Evolutionary conservation across 768 basidiomycete genomes (phyloP).

Genomic region (Leucosporidium yakuticum): DNA sequence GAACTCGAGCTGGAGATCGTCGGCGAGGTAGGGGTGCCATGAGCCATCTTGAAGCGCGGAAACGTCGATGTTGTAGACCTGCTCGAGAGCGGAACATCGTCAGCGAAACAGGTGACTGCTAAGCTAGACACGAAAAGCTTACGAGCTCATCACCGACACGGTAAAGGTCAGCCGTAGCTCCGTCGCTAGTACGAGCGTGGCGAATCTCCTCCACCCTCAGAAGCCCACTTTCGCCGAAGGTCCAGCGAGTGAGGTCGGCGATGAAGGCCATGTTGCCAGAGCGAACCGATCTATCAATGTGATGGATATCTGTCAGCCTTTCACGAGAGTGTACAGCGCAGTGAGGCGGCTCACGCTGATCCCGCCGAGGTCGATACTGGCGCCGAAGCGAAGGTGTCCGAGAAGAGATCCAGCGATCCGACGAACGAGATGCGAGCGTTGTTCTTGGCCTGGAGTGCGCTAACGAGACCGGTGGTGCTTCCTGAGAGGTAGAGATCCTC

Average conservation of each 20-base stretch:
- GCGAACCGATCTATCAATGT: slow-evolving; percentile 53
- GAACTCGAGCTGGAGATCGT: slow-evolving; percentile 87
- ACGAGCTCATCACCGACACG: slow-evolving; percentile 82
- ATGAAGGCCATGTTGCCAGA: slow-evolving; percentile 72
- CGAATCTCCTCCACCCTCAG: slow-evolving; percentile 64
- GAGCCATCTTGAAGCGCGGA: slow-evolving; percentile 58
- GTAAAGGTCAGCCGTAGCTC: slow-evolving; percentile 47
- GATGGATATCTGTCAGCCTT: no score
- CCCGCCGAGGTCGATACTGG: slow-evolving; percentile 47
- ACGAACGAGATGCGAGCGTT: slow-evolving; percentile 73
- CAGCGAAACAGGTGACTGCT: not conserved
- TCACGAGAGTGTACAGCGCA: no score
- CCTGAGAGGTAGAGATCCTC: slow-evolving; percentile 79
- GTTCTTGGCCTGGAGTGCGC: slow-evolving; percentile 77
- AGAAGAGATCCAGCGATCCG: slow-evolving; percentile 73
- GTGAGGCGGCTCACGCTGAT: slow-evolving; percentile 48
- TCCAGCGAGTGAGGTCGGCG: slow-evolving; percentile 74
- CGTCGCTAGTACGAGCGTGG: slow-evolving; percentile 45
- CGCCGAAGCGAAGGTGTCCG: slow-evolving; percentile 65
- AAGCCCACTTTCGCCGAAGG: slow-evolving; percentile 78
- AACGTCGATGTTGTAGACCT: slow-evolving; percentile 71
- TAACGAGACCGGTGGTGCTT: slow-evolving; percentile 65
- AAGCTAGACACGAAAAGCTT: slow-evolving; percentile 23
- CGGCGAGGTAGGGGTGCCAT: slow-evolving; percentile 67
- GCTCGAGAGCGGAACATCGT: not conserved